Evolutionary conservation across 2,329 filamentous ascomycete genomes (phyloP).

Genomic region (Exophiala spinifera): DNA sequence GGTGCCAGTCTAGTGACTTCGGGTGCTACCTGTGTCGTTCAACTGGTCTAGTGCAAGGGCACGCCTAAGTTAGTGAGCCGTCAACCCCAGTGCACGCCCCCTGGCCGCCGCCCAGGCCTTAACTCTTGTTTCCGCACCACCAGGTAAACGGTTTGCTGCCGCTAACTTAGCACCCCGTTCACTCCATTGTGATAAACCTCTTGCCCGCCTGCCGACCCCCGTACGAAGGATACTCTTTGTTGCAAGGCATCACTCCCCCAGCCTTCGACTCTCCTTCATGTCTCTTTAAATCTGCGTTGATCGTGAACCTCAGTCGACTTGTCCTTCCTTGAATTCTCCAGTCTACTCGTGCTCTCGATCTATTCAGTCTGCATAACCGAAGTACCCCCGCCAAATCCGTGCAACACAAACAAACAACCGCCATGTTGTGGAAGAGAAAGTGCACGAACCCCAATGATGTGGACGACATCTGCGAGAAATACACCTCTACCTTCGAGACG

Average conservation of each 20-base stretch:
- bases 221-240: not conserved
- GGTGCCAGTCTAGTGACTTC: too few relatives aligned
- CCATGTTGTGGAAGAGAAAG: conserved; percentile 11
- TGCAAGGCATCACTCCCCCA: not conserved
- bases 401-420: conserved; percentile 2
- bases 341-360: not conserved
- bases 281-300: not conserved
- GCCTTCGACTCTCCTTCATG: not conserved
- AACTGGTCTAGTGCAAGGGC: too few relatives aligned
- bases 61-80: too few relatives aligned
- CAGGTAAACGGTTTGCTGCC: too few relatives aligned
- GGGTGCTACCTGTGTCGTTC: too few relatives aligned
- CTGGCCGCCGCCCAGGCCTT: too few relatives aligned
- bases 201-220: not conserved
- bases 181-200: not conserved
- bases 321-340: not conserved
- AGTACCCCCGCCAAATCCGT: not conserved
- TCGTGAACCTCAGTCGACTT: not conserved
- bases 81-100: not conserved
- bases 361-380: not conserved
- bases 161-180: too few relatives aligned
- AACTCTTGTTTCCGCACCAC: too few relatives aligned
- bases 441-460: conserved; percentile 13
- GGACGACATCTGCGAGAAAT: conserved; percentile 14
- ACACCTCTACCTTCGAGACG: conserved; percentile 10